Evolutionary conservation across 805 yeast genomes (phyloP).

Genomic region (Grigorovia humatica): DNA sequence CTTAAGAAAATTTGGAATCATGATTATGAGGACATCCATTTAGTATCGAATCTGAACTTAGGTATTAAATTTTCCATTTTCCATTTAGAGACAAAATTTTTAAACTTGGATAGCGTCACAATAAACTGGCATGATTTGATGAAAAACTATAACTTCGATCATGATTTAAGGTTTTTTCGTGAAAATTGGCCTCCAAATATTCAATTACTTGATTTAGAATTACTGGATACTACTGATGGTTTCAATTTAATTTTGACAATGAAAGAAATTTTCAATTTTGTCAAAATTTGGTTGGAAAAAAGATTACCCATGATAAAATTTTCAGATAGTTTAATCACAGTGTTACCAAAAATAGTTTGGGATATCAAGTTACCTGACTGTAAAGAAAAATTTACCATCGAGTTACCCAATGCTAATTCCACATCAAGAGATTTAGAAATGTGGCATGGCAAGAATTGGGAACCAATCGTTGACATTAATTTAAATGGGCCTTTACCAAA

Average conservation of each 20-base stretch:
- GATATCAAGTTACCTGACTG: constrained; percentile 31
- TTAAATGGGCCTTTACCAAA: constrained; percentile 22
- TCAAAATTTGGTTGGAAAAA: background rate
- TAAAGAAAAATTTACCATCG: constrained; percentile 19
- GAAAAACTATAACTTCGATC: constrained; percentile 9
- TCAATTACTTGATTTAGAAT: constrained; percentile 15
- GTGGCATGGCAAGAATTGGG: background rate
- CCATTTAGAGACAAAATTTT: constrained; percentile 10
- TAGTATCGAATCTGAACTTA: constrained; percentile 19
- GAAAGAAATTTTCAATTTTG: background rate
- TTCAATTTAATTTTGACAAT: constrained; percentile 13
- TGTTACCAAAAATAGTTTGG: constrained; percentile 32
- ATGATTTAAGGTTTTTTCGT: constrained; percentile 1
- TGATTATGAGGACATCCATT: constrained; percentile 16
- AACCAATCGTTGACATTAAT: constrained; percentile 4
- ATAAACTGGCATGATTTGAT: constrained; percentile 18
- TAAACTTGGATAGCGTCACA: constrained; percentile 7
- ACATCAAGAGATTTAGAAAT: constrained; percentile 7
- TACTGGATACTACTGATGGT: constrained; percentile 15
- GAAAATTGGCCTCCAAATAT: constrained; percentile 12
- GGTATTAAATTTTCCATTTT: constrained; percentile 8
- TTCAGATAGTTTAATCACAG: constrained; percentile 1
- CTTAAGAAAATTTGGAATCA: constrained; percentile 22
- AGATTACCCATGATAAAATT: constrained; percentile 12
- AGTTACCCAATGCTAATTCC: constrained; percentile 19